Conservation (phyloP, 345 rosid species). For the Syzygium aqueum region DNA sequence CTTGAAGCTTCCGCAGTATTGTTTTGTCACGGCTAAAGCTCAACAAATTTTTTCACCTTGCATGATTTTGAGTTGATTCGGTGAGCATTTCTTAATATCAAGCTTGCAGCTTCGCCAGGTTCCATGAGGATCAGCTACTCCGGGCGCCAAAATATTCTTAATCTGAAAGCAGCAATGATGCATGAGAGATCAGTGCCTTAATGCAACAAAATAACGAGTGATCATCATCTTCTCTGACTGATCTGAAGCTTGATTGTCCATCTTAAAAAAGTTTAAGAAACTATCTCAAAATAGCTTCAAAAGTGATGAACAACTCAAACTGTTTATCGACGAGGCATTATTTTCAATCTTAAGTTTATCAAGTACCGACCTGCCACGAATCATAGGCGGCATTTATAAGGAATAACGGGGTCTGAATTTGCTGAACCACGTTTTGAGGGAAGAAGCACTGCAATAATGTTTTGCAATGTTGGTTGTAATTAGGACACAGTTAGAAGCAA, state of each 20-base stretch:
- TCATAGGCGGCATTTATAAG: constrained; percentile 87
- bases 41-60: constrained; percentile 35
- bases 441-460: constrained; percentile 61
- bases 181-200: background rate
- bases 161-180: constrained; percentile 28
- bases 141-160: constrained; percentile 73
- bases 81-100: constrained; percentile 50
- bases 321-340: background rate
- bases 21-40: background rate
- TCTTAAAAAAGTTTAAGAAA: background rate
- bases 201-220: background rate
- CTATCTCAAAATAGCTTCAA: background rate
- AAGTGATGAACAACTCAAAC: background rate
- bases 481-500: background rate
- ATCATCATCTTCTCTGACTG: background rate
- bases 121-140: constrained; percentile 69
- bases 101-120: constrained; percentile 74
- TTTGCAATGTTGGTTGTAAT: background rate
- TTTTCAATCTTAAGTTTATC: background rate
- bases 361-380: constrained; percentile 81
- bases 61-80: constrained; percentile 56
- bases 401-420: constrained; percentile 72
- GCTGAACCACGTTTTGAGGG: constrained; percentile 63
- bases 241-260: background rate
- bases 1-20: background rate